Conservation (phyloP, 768 basidiomycete genomes). For the Nidularia pulvinata region DNA sequence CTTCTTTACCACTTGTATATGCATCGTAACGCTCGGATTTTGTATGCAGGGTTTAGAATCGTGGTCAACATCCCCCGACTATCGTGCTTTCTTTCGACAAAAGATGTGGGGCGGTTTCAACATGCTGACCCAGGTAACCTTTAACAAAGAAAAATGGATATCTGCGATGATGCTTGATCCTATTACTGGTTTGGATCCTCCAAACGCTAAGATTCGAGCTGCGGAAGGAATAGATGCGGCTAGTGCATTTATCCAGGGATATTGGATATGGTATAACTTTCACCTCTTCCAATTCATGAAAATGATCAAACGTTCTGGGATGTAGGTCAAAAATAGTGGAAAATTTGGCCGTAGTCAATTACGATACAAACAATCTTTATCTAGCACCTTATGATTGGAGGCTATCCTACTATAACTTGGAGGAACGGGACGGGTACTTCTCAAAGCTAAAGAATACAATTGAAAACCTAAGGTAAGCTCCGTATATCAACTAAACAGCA, state of each 20-base stretch:
- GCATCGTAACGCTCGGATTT: too few relatives aligned
- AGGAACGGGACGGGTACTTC: slow-evolving; percentile 90
- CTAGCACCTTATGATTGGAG: slow-evolving; percentile 94
- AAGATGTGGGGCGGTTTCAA: slow-evolving; percentile 79
- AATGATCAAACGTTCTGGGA: too few relatives aligned
- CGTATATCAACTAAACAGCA: not conserved
- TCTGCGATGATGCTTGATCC: slow-evolving; percentile 89
- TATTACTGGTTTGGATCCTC: slow-evolving; percentile 88
- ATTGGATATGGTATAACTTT: slow-evolving; percentile 82
- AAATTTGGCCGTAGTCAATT: slow-evolving; percentile 91
- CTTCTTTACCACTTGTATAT: not conserved
- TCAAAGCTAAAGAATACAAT: slow-evolving; percentile 80
- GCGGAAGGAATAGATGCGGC: slow-evolving; percentile 94
- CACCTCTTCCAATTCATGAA: too few relatives aligned
- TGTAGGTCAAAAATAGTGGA: slow-evolving; percentile 88
- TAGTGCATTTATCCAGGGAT: slow-evolving; percentile 84
- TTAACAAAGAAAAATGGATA: slow-evolving; percentile 91
- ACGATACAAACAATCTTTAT: slow-evolving; percentile 88
- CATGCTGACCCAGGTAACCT: slow-evolving; percentile 82
- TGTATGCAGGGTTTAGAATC: slow-evolving; percentile 74
- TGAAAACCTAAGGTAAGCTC: slow-evolving; percentile 69
- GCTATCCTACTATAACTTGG: slow-evolving; percentile 85
- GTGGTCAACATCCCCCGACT: slow-evolving; percentile 89
- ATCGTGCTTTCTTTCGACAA: slow-evolving; percentile 90
- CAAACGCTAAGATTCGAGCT: slow-evolving; percentile 83